A percentile compares a stretch with the other conserved stretches of the same genome.
Conservation (phyloP, 495 filamentous ascomycete species). For the Extremus antarcticus region DNA sequence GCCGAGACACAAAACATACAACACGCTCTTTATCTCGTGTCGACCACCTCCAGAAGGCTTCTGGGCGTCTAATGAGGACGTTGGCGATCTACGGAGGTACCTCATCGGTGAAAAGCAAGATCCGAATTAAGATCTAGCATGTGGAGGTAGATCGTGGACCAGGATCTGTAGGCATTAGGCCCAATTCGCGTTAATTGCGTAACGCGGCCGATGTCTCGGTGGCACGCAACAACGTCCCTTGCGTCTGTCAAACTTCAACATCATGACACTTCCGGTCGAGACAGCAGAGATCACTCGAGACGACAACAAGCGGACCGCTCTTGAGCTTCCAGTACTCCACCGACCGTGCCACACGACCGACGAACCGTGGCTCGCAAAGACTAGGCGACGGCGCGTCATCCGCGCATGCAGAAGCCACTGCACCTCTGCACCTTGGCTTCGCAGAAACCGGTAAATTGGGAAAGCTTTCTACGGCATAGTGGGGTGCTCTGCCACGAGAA, state of each 20-base stretch:
- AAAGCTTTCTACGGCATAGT: no score
- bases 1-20: neutral
- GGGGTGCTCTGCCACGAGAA: no score
- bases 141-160: neutral
- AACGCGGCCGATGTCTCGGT: neutral
- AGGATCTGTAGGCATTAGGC: neutral
- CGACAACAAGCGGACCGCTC: no score
- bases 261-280: no score
- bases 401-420: neutral
- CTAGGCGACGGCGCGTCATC: neutral
- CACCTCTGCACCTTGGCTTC: neutral
- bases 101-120: neutral
- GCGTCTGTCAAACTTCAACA: no score
- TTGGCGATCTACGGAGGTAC: no score
- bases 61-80: no score
- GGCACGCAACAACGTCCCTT: neutral
- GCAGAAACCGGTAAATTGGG: neutral
- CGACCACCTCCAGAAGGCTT: neutral
- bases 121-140: neutral
- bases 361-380: neutral
- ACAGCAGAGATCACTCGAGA: neutral
- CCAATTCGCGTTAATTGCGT: neutral
- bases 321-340: neutral
- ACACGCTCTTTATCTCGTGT: neutral
- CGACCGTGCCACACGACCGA: neutral